Evolutionary conservation across 768 basidiomycete species (phyloP), one percentile per base, ranked within the genome.

Genomic region (Tricholoma saponaceum): DNA sequence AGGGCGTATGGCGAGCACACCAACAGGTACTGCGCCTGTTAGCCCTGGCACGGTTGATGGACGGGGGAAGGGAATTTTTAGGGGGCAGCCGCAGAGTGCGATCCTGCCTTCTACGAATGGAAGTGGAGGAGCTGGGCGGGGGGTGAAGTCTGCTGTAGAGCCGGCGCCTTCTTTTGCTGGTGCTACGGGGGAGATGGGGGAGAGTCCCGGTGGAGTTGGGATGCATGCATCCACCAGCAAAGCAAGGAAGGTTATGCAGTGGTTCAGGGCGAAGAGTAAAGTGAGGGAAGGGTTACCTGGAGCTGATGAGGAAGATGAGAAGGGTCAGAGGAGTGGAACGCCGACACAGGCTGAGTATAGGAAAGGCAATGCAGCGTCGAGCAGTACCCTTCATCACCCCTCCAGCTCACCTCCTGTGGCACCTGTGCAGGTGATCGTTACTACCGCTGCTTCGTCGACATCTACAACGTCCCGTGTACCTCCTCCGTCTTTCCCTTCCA

Each of bases 191-290:
- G 78, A 77, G 39, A 74, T 68, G 49, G 62, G 68, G 37, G 63
- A 68, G 32, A 50, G 49, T 22, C 63, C 58, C 30, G 67, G 51
- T 20, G 72, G 67, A 7, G 39, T 65, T 3, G 77, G 74, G 7
- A 77, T 87, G 73, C 80, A 81, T 2, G 90, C 86, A 14, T 87
- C 90, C 59, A 84, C 91, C n/a, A 86, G 82, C 72, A 90, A 95
- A 70, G 95, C 96, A 4, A 86, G 86, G 70, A 93, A 89, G 67
- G 97, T 99, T 54, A 98, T 98, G 96, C 88, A 95, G 62, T 99
- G 97, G 97, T 98, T 99, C 83, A 80, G 90, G 71, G 82, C 81
- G 55, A 83, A 81, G 72, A 87, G 85, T 66, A 87, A 83, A 64
- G 76, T 72, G 14, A 63, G 74, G 20, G 78, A 79, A 44, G 73